phyloP scores from a whole-genome alignment of 805 yeast genomes.

The Ascoidea tarda region DNA sequence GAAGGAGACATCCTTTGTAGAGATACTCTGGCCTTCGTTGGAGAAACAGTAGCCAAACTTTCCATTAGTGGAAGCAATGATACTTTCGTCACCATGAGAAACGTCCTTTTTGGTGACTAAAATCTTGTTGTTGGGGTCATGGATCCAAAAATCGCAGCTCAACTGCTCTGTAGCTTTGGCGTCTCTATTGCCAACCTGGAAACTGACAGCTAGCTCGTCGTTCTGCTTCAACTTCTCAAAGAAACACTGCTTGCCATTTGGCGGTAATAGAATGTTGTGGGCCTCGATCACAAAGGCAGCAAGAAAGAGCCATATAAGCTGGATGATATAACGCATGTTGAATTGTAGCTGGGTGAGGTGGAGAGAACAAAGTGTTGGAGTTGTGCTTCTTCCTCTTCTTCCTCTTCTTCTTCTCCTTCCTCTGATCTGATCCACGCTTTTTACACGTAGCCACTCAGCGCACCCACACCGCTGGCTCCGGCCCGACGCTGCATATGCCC shows the following conservation, averaged over 20 bases:
- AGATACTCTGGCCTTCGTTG: slow-evolving; percentile 60
- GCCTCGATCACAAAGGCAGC: slow-evolving; percentile 24
- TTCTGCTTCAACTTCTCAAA: slow-evolving; percentile 69
- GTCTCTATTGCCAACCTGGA: slow-evolving; percentile 89
- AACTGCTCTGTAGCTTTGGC: slow-evolving; percentile 54
- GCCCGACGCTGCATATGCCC: not conserved
- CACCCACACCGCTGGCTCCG: not conserved
- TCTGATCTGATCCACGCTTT: not conserved
- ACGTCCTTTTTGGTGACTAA: slow-evolving; percentile 35
- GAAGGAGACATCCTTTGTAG: slow-evolving; percentile 85
- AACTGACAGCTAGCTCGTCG: slow-evolving; percentile 77
- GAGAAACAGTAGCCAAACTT: slow-evolving; percentile 82
- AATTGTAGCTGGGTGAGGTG: no score
- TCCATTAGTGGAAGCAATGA: slow-evolving; percentile 55
- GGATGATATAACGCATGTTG: not conserved
- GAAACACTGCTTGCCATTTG: slow-evolving; percentile 80
- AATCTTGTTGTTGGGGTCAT: slow-evolving; percentile 34
- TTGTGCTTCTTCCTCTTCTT: no score
- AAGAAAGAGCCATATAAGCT: not conserved
- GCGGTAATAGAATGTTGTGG: slow-evolving; percentile 71
- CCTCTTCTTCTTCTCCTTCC: not conserved
- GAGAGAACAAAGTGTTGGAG: no score
- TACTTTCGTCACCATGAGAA: slow-evolving; percentile 69
- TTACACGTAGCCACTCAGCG: not conserved
- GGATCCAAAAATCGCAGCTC: slow-evolving; percentile 50